phyloP scores from a whole-genome alignment of 148 eudicot species.

The Camellia japonica region DNA sequence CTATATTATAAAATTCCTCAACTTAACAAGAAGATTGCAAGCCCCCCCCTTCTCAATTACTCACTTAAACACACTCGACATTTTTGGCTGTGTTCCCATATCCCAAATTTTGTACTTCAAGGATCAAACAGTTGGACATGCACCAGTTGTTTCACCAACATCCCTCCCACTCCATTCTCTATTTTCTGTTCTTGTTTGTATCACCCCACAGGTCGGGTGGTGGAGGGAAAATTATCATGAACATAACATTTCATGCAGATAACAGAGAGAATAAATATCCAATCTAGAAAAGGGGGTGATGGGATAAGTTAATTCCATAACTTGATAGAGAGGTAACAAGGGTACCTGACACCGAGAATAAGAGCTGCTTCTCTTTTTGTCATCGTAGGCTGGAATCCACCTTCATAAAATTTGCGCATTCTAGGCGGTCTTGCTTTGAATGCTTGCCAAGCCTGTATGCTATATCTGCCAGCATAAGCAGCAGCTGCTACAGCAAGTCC shows the following conservation, averaged over 20 bases:
- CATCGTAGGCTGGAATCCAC: constrained; percentile 39
- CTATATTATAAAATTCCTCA: neutral
- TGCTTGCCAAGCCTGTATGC: constrained; percentile 88
- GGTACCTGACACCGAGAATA: constrained; percentile 87
- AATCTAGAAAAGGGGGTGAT: neutral
- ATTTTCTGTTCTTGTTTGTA: neutral
- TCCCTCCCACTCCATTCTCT: neutral
- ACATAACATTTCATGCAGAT: neutral
- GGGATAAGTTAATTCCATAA: neutral
- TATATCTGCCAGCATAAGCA: constrained; percentile 73
- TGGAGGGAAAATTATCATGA: neutral
- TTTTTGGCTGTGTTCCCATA: neutral
- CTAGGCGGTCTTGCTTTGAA: constrained; percentile 78
- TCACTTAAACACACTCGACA: neutral
- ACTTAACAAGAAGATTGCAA: neutral
- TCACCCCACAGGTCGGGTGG: too few relatives aligned
- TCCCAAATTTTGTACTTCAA: neutral
- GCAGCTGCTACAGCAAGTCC: constrained; percentile 72
- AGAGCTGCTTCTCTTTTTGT: constrained; percentile 73
- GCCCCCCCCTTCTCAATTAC: neutral
- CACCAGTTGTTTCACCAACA: neutral
- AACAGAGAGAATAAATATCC: neutral
- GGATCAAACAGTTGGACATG: neutral
- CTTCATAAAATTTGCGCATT: constrained; percentile 74
- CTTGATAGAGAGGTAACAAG: neutral